Evolutionary conservation across 1,284 basidiomycete genomes (phyloP), one percentile per base, ranked within the genome.

Genomic region (Apiotrichum domesticum): DNA sequence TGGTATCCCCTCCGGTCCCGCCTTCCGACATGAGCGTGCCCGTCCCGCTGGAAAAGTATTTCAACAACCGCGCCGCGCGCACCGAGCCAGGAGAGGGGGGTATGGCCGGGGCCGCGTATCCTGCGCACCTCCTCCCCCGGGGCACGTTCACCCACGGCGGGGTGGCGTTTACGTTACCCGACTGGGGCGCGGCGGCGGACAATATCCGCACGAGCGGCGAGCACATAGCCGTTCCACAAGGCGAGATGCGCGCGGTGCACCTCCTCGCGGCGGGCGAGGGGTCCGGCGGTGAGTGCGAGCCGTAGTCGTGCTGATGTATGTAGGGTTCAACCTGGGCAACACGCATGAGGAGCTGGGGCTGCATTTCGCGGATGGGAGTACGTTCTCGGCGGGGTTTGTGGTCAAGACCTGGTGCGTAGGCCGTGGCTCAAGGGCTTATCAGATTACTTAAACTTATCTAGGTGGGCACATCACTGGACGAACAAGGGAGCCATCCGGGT

Each of bases 41-140:
- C 14, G 34, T 83, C 3, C 52, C 61, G 40, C 54, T 63, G 13
- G 14, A 32, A 10, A 6, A 14, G 0, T 32, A 46, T 35, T 21
- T 45, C 34, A 61, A 63, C 54, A 61, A 61, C 47, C 37, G 47
- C 37, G 53, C 54, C 35, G 54, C 47, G 15, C 29, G 29, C 29
- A 29, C 29, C 29, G 29, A 29, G 2, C 29, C 29, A 29, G 29
- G 29, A 29, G 3, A 29, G 29, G 29, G 29, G 29, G 29, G 29
- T 29, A 29, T 29, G 29, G 29, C 29, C 46, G 62, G 59, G 46
- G 32, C 48, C 35, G 59, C 57, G 13, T 57, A 53, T 34, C 54
- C 59, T 3, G 37, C 55, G 33, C 41, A 46, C 14, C 52, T 33
- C 34, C 47, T 63, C 2, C 62, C 62, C 1, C 6, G 9, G 2